Evolutionary conservation across 768 basidiomycete species (phyloP).

Genomic region (Tulasnella sp.): DNA sequence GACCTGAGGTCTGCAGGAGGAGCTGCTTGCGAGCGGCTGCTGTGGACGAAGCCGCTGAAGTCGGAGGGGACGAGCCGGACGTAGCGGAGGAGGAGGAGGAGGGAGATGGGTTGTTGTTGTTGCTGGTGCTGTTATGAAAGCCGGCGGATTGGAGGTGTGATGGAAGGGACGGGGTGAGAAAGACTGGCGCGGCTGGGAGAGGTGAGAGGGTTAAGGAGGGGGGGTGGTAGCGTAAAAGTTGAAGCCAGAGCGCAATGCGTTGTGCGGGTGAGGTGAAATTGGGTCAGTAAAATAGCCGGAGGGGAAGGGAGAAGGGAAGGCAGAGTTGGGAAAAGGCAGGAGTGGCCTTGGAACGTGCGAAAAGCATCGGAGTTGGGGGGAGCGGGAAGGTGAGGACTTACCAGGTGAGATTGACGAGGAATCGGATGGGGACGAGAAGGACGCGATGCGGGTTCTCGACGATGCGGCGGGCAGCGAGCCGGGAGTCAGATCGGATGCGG

Average conservation of each 20-base stretch:
- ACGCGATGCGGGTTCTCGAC: slow-evolving; percentile 4
- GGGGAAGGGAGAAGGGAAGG: not conserved
- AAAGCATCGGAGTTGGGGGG: not conserved
- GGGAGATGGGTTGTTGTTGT: slow-evolving; percentile 10
- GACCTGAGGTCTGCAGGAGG: slow-evolving; percentile 16
- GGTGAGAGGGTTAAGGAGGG: not conserved
- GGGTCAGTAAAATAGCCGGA: slow-evolving; percentile 18
- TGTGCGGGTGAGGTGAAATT: slow-evolving; percentile 12
- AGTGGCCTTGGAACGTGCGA: not conserved
- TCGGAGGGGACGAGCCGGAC: slow-evolving; percentile 3
- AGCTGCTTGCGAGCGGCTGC: slow-evolving; percentile 25
- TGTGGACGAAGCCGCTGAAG: not conserved
- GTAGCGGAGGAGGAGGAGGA: slow-evolving; percentile 14
- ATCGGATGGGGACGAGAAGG: slow-evolving; percentile 16
- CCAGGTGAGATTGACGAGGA: not conserved
- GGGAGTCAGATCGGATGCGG: slow-evolving; percentile 21
- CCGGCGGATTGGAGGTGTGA: slow-evolving; percentile 17
- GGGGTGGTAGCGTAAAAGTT: not conserved
- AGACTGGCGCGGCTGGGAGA: not conserved
- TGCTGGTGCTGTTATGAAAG: slow-evolving; percentile 10
- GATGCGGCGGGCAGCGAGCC: slow-evolving; percentile 9
- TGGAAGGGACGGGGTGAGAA: slow-evolving; percentile 29
- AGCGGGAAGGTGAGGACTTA: not conserved
- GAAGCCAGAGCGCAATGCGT: not conserved
- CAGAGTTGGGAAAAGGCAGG: not conserved